These are phyloP conservation scores for Trichoderma atroviride DNA, from an alignment of 2,329 filamentous ascomycete genomes.

Conservation along the genomic window DNA sequence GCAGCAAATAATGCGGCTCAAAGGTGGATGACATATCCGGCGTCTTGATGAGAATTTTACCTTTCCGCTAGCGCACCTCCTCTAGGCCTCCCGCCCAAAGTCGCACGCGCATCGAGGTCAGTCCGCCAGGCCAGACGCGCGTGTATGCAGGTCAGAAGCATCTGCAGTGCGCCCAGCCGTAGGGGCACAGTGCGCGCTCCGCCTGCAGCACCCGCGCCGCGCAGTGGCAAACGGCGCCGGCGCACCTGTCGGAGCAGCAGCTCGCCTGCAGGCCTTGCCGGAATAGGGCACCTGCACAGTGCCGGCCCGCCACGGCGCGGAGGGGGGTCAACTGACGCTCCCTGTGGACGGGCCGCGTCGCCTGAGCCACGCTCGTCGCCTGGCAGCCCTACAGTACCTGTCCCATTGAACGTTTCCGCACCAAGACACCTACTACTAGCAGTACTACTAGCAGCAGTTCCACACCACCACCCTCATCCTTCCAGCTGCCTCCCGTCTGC, in stretches of 20 bases:
- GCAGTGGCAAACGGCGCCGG: background rate
- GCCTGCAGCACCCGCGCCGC: background rate
- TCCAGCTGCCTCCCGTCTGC: background rate
- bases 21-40: background rate
- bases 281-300: slow-evolving; percentile 24
- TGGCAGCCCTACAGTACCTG: background rate
- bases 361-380: slow-evolving; percentile 6
- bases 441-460: no score
- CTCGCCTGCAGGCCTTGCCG: slow-evolving; percentile 3
- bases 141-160: slow-evolving; percentile 28
- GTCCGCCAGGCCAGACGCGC: slow-evolving; percentile 25
- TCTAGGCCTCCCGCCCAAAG: background rate
- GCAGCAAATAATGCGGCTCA: slow-evolving; percentile 11
- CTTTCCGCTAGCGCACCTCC: background rate
- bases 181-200: slow-evolving; percentile 18
- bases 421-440: no score
- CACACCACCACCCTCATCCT: background rate
- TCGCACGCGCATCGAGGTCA: slow-evolving; percentile 22
- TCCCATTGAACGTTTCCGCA: no score
- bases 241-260: slow-evolving; percentile 6
- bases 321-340: slow-evolving; percentile 23
- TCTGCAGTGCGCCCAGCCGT: background rate
- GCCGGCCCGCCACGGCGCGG: background rate
- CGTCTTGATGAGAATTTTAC: background rate
- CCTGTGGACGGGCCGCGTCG: slow-evolving; percentile 1